These are phyloP conservation scores for Peterozyma toletana DNA, from an alignment of 805 yeast species.

Conservation along the genomic window DNA sequence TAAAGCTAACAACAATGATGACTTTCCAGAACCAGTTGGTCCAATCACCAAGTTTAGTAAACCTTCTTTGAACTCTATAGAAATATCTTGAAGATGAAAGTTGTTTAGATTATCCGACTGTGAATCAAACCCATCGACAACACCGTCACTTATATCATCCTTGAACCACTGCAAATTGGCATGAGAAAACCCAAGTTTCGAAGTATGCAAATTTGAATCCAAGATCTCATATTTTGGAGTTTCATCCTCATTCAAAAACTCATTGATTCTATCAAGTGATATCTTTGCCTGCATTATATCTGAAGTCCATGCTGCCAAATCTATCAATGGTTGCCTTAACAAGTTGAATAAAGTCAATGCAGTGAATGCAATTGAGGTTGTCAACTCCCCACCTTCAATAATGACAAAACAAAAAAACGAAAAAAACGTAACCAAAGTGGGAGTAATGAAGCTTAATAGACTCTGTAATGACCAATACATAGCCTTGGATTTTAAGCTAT, in stretches of 20 bases:
- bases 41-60: conserved; percentile 86
- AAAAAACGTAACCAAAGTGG: conserved; percentile 33
- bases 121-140: neutral
- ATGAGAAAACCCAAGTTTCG: conserved; percentile 21
- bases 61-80: conserved; percentile 64
- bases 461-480: conserved; percentile 28
- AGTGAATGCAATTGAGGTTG: conserved; percentile 39
- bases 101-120: conserved; percentile 24
- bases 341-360: conserved; percentile 37
- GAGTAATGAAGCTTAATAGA: conserved; percentile 33
- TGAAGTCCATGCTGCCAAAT: conserved; percentile 6
- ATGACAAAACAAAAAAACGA: conserved; percentile 37
- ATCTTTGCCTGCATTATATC: conserved; percentile 2
- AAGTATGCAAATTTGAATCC: conserved; percentile 24
- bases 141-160: conserved; percentile 16
- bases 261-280: conserved; percentile 9
- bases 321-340: conserved; percentile 32
- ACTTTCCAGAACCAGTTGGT: conserved; percentile 92
- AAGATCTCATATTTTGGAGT: conserved; percentile 36
- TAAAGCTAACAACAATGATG: conserved; percentile 81
- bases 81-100: conserved; percentile 71
- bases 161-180: conserved; percentile 4
- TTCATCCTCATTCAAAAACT: conserved; percentile 34
- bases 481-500: conserved; percentile 24
- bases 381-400: conserved; percentile 31